Evolutionary conservation across 192 early-diverging fungal species (phyloP), one percentile per base, ranked within the genome.

Genomic region (Phlyctochytrium bullatum): DNA sequence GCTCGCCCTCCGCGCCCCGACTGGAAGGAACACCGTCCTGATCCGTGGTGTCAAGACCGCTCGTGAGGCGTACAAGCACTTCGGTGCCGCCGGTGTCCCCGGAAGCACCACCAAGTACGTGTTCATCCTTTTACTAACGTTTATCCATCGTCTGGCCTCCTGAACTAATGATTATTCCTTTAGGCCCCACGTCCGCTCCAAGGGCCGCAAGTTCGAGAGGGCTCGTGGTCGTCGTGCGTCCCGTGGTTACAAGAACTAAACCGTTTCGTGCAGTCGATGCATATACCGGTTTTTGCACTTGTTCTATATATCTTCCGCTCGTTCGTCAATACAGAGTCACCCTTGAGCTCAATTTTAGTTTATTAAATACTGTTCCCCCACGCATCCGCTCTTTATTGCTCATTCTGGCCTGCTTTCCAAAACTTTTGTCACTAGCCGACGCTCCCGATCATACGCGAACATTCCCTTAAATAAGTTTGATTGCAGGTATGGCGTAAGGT

Each of bases 201-300:
- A 98, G 92, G 98, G 98, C 69, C 91, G 98, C 87, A 99, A 99
- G 92, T 97, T 97, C 81, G 96, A 99, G 85, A 80, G 86, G 50
- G 98, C 96, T 80, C 95, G 98, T 95, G 98, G 98, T 91, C 92
- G 94, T 76, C 90, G 98, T 89, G 88, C 92, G 78, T 95, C 92
- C 79, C 91, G 96, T 85, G 97, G 97, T 83, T 98, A 89, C 93
- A 96, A 95, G 75, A 76, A 72, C 70, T 80, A 77, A 77, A n/a
- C n/a, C n/a, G n/a, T n/a, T n/a, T n/a, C n/a, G n/a, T n/a, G 68
- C 52, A 52, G 29, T n/a, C n/a, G n/a, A n/a, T n/a, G n/a, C n/a
- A n/a, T n/a, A n/a, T n/a, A n/a, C n/a, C n/a, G n/a, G n/a, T n/a
- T n/a, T n/a, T n/a, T n/a, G n/a, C n/a, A n/a, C n/a, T n/a, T n/a